A percentile compares a stretch with the other conserved stretches of the same genome.
Conservation (phyloP, 805 yeast species). For the Kodamaea neixiangensis region DNA sequence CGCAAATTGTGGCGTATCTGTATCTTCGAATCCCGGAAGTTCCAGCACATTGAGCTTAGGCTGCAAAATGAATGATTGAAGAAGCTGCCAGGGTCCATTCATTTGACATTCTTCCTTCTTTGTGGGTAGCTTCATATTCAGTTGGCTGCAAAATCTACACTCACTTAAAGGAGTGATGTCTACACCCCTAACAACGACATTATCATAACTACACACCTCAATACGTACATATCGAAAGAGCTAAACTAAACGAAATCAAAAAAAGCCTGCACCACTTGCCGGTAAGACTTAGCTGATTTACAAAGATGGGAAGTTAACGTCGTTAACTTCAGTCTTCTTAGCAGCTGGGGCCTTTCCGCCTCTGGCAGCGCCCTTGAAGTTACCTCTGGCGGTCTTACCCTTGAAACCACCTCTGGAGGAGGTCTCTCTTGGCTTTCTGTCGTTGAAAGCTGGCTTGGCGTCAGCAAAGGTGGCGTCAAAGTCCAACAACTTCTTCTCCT, state of each 20-base stretch:
- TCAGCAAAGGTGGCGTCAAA: conserved; percentile 73
- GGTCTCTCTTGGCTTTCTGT: conserved; percentile 20
- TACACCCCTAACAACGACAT: not conserved
- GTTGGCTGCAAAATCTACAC: not conserved
- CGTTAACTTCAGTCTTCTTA: conserved; percentile 47
- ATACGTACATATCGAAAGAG: conserved; percentile 2
- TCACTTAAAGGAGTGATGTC: not conserved
- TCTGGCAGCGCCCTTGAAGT: conserved; percentile 26
- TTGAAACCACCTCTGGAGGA: conserved; percentile 16
- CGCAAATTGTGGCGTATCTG: no score
- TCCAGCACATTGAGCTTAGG: no score
- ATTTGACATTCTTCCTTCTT: no score
- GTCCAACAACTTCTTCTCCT: conserved; percentile 79
- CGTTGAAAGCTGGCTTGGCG: conserved; percentile 37
- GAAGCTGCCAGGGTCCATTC: no score
- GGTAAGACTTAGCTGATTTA: conserved; percentile 14
- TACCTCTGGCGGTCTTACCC: conserved; percentile 22
- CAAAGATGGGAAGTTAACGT: conserved; percentile 75
- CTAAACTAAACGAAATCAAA: conserved; percentile 8
- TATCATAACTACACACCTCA: not conserved
- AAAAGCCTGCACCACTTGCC: conserved; percentile 6
- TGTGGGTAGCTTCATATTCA: no score
- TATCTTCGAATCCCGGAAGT: no score
- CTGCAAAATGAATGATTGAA: no score
- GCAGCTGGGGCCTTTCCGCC: conserved; percentile 27